phyloP scores from a whole-genome alignment of 202 grass and related monocot species.

The Schoenoplectus tabernaemontani region DNA sequence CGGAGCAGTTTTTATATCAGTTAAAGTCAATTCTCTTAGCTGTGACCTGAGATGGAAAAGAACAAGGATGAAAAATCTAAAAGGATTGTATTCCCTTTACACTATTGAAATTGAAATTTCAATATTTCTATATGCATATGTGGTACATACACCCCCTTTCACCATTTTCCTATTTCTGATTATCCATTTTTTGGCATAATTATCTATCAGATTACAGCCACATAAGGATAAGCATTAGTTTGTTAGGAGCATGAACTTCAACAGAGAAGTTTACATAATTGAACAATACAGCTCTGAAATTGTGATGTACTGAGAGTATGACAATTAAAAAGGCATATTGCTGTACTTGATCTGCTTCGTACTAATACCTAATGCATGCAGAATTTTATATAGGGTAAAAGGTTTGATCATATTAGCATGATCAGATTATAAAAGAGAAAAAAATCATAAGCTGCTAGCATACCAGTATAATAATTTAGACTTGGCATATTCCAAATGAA shows the following conservation, averaged over 20 bases:
- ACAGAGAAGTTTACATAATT: background rate
- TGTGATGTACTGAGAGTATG: background rate
- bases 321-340: constrained; percentile 4
- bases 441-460: constrained; percentile 17
- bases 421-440: background rate
- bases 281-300: background rate
- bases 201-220: background rate
- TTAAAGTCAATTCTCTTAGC: background rate
- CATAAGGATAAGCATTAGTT: background rate
- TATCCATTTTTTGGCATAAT: background rate
- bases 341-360: background rate
- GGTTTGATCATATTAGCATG: background rate
- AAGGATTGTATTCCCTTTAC: background rate
- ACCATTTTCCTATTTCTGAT: background rate
- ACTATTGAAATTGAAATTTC: background rate
- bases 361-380: background rate
- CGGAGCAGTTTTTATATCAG: background rate
- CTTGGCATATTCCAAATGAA: constrained; percentile 41
- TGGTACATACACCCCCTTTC: background rate
- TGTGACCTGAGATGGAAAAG: background rate
- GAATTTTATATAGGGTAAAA: background rate
- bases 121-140: background rate
- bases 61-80: background rate
- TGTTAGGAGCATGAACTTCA: background rate
- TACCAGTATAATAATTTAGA: constrained; percentile 37